Evolutionary conservation across 23 red algal genomes (phyloP).

Genomic region (Chondrus crispus): DNA sequence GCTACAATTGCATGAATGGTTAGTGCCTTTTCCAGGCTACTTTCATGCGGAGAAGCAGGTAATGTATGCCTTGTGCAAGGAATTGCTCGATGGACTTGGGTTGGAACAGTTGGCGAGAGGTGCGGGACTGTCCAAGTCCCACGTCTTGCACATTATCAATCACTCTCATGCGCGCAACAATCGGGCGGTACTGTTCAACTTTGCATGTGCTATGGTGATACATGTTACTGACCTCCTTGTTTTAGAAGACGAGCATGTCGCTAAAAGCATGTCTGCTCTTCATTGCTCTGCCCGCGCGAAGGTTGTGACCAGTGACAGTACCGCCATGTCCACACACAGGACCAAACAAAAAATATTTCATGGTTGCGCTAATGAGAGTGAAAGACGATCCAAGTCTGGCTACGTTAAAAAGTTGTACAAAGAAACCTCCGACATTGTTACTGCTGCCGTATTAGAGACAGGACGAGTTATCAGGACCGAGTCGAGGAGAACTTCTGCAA

Average conservation of each 20-base stretch:
- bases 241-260: not conserved
- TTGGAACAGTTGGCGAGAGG: not conserved
- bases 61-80: not conserved
- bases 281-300: too few relatives aligned
- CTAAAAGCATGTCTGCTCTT: too few relatives aligned
- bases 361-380: too few relatives aligned
- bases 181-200: not conserved
- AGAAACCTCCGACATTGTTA: too few relatives aligned
- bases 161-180: conserved; percentile 9
- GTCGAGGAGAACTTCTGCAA: not conserved
- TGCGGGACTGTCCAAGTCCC: not conserved
- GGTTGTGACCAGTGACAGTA: too few relatives aligned
- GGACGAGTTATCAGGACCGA: not conserved
- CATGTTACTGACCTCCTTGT: not conserved
- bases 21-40: conserved; percentile 12
- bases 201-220: not conserved
- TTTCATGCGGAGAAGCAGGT: conserved; percentile 1
- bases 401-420: not conserved
- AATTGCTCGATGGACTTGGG: not conserved
- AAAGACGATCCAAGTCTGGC: not conserved
- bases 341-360: too few relatives aligned
- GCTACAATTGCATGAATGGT: not conserved
- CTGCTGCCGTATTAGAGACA: too few relatives aligned
- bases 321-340: too few relatives aligned
- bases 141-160: not conserved